Percentiles rank a stretch among this genome's conserved stretches.
Evolutionary conservation across 2,329 filamentous ascomycete genomes (phyloP).

Genomic region (Phaeosphaeriaceae sp.): DNA sequence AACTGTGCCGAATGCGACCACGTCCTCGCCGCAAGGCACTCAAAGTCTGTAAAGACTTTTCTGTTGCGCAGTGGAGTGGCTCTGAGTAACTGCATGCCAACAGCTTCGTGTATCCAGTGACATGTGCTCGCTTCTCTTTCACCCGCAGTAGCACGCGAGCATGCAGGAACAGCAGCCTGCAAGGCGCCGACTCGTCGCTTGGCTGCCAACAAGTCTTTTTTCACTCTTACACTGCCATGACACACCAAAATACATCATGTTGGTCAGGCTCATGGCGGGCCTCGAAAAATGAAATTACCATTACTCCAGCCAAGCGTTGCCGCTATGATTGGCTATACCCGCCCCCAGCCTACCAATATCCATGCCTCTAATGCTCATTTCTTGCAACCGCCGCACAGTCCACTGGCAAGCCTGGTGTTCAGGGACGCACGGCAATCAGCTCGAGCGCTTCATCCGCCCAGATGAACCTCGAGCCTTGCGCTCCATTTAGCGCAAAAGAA

Average conservation of each 20-base stretch:
- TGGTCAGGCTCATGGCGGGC: conserved; percentile 5
- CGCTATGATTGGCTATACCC: conserved; percentile 27
- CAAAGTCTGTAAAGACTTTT: conserved; percentile 6
- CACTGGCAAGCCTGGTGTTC: conserved; percentile 11
- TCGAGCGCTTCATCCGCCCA: conserved; percentile 5
- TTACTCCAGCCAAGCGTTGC: conserved; percentile 24
- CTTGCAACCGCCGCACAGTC: conserved; percentile 16
- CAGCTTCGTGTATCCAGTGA: background rate
- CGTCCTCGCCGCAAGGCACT: background rate
- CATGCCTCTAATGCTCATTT: conserved; percentile 14
- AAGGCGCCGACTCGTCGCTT: background rate
- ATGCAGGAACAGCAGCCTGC: conserved; percentile 4
- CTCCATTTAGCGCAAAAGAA: background rate
- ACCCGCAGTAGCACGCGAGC: conserved; percentile 9
- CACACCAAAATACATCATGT: conserved; percentile 13
- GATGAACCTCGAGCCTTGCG: conserved; percentile 6
- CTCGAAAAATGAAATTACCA: conserved; percentile 31
- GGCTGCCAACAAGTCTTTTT: background rate
- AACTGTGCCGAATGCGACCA: background rate
- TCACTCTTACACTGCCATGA: conserved; percentile 5
- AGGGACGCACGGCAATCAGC: conserved; percentile 2
- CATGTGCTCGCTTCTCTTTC: background rate
- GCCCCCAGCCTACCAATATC: conserved; percentile 13
- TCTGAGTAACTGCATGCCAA: background rate
- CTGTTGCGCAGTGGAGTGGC: background rate